These are phyloP conservation scores for Borovskyia barvae DNA, from an alignment of 208 protist species.

Conservation along the genomic window DNA sequence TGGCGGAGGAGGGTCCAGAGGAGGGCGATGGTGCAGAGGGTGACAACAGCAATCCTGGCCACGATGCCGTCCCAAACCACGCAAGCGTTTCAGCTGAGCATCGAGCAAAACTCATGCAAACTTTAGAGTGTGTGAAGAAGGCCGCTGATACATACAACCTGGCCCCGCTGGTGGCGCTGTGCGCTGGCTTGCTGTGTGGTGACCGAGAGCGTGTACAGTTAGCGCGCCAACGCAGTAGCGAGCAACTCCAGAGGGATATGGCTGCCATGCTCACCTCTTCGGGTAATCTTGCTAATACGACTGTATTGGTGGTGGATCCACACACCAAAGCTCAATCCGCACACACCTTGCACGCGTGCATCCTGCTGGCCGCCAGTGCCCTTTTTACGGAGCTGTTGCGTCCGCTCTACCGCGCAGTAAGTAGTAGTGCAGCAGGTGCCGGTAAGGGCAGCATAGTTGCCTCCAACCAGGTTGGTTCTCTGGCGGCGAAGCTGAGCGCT, in stretches of 20 bases:
- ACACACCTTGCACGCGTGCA: slow-evolving; percentile 60
- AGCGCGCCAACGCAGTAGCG: slow-evolving; percentile 37
- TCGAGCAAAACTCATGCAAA: slow-evolving; percentile 17
- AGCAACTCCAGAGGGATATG: slow-evolving; percentile 54
- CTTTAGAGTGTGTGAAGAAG: slow-evolving; percentile 30
- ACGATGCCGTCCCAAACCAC: slow-evolving; percentile 2
- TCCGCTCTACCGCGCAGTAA: slow-evolving; percentile 43
- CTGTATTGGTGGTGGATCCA: slow-evolving; percentile 76
- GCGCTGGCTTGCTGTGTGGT: slow-evolving; percentile 40
- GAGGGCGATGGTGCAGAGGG: slow-evolving; percentile 8
- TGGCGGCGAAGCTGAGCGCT: slow-evolving; percentile 56
- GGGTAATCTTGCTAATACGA: slow-evolving; percentile 42
- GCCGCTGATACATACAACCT: slow-evolving; percentile 55
- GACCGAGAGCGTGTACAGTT: slow-evolving; percentile 32
- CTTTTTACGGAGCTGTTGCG: slow-evolving; percentile 79
- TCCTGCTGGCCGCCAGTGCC: slow-evolving; percentile 51
- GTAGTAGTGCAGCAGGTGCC: not conserved
- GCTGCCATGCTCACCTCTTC: slow-evolving; percentile 32
- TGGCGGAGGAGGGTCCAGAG: slow-evolving; percentile 33
- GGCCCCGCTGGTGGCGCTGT: slow-evolving; percentile 38
- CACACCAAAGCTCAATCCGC: slow-evolving; percentile 66
- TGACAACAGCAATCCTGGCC: not conserved
- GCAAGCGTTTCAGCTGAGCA: slow-evolving; percentile 15
- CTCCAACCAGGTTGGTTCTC: slow-evolving; percentile 40
- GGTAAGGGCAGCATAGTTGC: slow-evolving; percentile 30